These are phyloP conservation scores for Vitis hybrid DNA, from an alignment of 177 flowering plant species.

Conservation along the genomic window DNA sequence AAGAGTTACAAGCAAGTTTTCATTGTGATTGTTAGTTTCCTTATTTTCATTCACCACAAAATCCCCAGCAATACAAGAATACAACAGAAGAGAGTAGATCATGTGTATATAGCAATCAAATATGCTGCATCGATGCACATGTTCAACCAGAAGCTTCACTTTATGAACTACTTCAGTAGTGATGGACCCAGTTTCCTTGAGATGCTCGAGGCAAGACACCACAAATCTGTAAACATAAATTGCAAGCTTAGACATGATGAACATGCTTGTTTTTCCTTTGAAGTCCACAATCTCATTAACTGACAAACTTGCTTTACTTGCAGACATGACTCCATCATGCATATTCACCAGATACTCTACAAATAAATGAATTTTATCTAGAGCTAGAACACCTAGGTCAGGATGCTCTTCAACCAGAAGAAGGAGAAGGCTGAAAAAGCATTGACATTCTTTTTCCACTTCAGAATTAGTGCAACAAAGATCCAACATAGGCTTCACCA, in stretches of 20 bases:
- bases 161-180: slow-evolving; percentile 32
- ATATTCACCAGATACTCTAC: slow-evolving; percentile 28
- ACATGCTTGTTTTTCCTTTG: slow-evolving; percentile 17
- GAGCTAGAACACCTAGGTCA: slow-evolving; percentile 32
- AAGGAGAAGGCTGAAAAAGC: slow-evolving; percentile 43
- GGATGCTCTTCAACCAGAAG: slow-evolving; percentile 44
- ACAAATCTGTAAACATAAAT: slow-evolving; percentile 39
- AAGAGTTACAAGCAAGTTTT: slow-evolving; percentile 7
- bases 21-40: slow-evolving; percentile 11
- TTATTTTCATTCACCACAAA: slow-evolving; percentile 7
- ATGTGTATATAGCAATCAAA: slow-evolving; percentile 33
- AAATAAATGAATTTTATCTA: slow-evolving; percentile 41
- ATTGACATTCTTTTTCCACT: slow-evolving; percentile 32
- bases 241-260: slow-evolving; percentile 32
- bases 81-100: slow-evolving; percentile 41
- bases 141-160: slow-evolving; percentile 40
- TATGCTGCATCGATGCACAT: slow-evolving; percentile 25
- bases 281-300: slow-evolving; percentile 10
- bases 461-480: slow-evolving; percentile 18
- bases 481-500: slow-evolving; percentile 25
- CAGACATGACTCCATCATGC: slow-evolving; percentile 9
- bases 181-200: slow-evolving; percentile 33
- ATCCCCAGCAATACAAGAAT: slow-evolving; percentile 28
- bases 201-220: slow-evolving; percentile 42
- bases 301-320: slow-evolving; percentile 7